Base-by-base conservation (phyloP, 2,329 filamentous ascomycete species). In the Shiraia sp. region DNA sequence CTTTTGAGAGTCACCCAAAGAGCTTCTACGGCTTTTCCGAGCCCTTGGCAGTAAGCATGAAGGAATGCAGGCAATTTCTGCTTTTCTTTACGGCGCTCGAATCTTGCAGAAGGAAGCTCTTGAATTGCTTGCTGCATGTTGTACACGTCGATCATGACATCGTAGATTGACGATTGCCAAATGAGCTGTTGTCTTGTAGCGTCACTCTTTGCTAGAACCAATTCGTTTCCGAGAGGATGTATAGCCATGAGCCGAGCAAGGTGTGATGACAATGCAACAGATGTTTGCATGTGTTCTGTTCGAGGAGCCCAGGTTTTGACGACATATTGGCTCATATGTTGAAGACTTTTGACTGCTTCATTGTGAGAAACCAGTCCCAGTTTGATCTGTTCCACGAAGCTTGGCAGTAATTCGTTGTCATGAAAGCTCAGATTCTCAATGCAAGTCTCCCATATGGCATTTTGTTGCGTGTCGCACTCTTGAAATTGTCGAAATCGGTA, bases 141-240 rank as follows among this genome's bases (percentile, higher is more conserved):
- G 45, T 53, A 58, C 2, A 64, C 27, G 25, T 68, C 63, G 2
- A 62, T 33, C 48, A 54, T 49, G 14, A 63, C 15, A 5, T 66
- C 62, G 26, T 67, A 68, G 19, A 65, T 45, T 4, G 54, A 55
- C 4, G 57, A 53, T 33, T 46, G 54, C 49, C 50, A 58, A 2
- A 53, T 13, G 2, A 36, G 50, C 3, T 51, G 29, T 1, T 32
- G 25, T 23, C 42, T 38, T 2, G 40, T 38, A 13, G 32, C 25
- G 10, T 41, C 35, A 22, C 45, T 63, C 16, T 40, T 43, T 22
- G 64, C 63, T 16, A 75, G 51, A 25, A 69, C 63, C 17, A 72
- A 55, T 47, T 74, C 70, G 45, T 77, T 77, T 56, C 66, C 70
- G 40, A 77, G 61, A 42, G 74, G 72, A 59, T 77, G 72, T 42